Evolutionary conservation across 352 stramenopile species (phyloP).

Genomic region (Globisporangium nunn): DNA sequence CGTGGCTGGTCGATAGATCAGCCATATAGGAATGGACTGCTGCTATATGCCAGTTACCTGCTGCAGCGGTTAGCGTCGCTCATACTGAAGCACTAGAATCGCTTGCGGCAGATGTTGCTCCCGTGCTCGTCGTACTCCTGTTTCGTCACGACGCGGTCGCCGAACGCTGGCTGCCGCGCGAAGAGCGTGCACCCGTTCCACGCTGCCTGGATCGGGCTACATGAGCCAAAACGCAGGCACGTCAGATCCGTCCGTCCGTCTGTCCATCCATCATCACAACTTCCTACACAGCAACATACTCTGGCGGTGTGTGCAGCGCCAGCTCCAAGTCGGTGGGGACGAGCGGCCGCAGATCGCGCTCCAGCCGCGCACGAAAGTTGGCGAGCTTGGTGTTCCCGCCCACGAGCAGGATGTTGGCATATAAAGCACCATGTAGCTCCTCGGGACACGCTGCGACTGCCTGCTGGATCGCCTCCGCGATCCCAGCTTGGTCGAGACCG

Average conservation of each 20-base stretch:
- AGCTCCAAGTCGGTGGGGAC: conserved; percentile 46
- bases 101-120: conserved; percentile 51
- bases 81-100: conserved; percentile 14
- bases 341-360: conserved; percentile 52
- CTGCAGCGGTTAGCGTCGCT: too few relatives aligned
- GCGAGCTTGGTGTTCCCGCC: conserved; percentile 86
- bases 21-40: too few relatives aligned
- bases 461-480: conserved; percentile 84
- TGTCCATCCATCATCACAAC: neutral
- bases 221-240: neutral
- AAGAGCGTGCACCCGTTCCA: conserved; percentile 52
- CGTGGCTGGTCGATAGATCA: too few relatives aligned
- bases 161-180: conserved; percentile 19
- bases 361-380: conserved; percentile 71
- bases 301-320: conserved; percentile 23
- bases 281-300: conserved; percentile 33
- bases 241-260: neutral
- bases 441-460: conserved; percentile 70
- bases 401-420: conserved; percentile 83
- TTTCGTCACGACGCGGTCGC: conserved; percentile 43
- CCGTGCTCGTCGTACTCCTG: conserved; percentile 73
- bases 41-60: too few relatives aligned
- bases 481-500: conserved; percentile 78
- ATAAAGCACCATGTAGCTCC: conserved; percentile 64
- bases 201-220: conserved; percentile 48